These are phyloP conservation scores for Phlebiopsis gigantea DNA, from an alignment of 768 basidiomycete species.

Conservation along the genomic window DNA sequence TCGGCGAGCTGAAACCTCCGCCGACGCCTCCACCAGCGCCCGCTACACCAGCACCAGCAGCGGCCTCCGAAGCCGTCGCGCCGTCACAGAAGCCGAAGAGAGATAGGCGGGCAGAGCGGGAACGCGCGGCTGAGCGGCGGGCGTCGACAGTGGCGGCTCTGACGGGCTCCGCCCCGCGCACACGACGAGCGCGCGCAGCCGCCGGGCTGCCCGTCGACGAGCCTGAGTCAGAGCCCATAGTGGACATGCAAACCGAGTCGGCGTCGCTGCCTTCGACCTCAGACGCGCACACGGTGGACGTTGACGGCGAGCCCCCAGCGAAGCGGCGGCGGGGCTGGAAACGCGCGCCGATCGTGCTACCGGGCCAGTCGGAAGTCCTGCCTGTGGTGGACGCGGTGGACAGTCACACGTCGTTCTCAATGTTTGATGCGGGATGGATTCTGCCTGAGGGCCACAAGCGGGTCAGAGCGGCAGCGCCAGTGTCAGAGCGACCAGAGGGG, in stretches of 20 bases:
- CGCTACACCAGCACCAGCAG: slow-evolving; percentile 19
- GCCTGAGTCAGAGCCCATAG: slow-evolving; percentile 34
- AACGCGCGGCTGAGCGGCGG: slow-evolving; percentile 22
- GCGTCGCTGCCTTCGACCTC: too few relatives aligned
- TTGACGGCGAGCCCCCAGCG: slow-evolving; percentile 4
- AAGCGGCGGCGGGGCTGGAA: slow-evolving; percentile 1
- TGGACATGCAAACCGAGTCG: too few relatives aligned
- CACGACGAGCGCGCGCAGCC: slow-evolving; percentile 18
- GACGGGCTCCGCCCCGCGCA: slow-evolving; percentile 44
- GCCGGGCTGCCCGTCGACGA: neutral
- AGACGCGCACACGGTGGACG: too few relatives aligned
- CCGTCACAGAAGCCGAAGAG: slow-evolving; percentile 30
- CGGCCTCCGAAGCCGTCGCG: slow-evolving; percentile 21
- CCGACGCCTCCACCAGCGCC: slow-evolving; percentile 46
- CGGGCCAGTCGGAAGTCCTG: slow-evolving; percentile 36
- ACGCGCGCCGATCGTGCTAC: slow-evolving; percentile 4
- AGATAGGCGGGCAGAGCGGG: slow-evolving; percentile 21
- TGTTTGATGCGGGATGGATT: slow-evolving; percentile 89
- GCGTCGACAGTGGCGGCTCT: slow-evolving; percentile 37
- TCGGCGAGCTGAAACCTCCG: slow-evolving; percentile 56
- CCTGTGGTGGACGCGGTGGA: slow-evolving; percentile 69
- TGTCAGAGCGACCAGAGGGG: slow-evolving; percentile 45
- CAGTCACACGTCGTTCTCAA: slow-evolving; percentile 63
- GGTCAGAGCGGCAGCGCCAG: slow-evolving; percentile 41
- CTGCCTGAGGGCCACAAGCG: slow-evolving; percentile 70